A percentile compares a stretch with the other conserved stretches of the same genome.
Evolutionary conservation across 2,329 filamentous ascomycete genomes (phyloP).

Genomic region (Curvularia spicifera): DNA sequence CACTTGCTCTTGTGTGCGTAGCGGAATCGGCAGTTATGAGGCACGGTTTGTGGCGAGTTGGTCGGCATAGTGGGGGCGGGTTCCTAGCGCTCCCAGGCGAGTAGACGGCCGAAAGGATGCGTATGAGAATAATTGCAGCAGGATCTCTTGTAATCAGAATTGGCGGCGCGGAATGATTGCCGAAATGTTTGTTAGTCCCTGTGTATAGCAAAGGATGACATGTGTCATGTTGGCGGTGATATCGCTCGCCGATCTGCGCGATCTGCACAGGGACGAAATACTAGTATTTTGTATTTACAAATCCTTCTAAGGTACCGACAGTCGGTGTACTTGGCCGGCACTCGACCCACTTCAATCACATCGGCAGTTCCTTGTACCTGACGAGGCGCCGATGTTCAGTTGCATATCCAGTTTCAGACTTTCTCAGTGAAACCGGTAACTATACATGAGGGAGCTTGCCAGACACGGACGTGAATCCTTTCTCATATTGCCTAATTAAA

Average conservation of each 20-base stretch:
- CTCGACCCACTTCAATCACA: neutral
- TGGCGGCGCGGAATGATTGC: no score
- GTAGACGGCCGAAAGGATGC: conserved; percentile 4
- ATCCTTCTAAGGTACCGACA: neutral
- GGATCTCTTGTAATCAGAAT: neutral
- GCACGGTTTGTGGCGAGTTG: conserved; percentile 6
- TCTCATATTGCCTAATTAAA: neutral
- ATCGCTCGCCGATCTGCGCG: neutral
- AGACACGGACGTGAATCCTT: neutral
- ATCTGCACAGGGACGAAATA: neutral
- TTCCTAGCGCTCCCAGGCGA: conserved; percentile 7
- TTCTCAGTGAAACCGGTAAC: neutral
- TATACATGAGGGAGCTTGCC: neutral
- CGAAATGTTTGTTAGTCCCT: neutral
- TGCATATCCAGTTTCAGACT: neutral
- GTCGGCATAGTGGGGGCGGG: conserved; percentile 7
- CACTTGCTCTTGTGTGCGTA: neutral
- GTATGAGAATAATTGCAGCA: neutral
- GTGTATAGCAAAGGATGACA: neutral
- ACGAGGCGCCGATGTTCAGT: neutral
- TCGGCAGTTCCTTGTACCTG: neutral
- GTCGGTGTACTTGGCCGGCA: neutral
- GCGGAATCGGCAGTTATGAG: conserved; percentile 6
- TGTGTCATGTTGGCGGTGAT: neutral
- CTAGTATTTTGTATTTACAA: neutral